Conservation (phyloP, 305 asterid species). For the Rubia tinctorum region DNA sequence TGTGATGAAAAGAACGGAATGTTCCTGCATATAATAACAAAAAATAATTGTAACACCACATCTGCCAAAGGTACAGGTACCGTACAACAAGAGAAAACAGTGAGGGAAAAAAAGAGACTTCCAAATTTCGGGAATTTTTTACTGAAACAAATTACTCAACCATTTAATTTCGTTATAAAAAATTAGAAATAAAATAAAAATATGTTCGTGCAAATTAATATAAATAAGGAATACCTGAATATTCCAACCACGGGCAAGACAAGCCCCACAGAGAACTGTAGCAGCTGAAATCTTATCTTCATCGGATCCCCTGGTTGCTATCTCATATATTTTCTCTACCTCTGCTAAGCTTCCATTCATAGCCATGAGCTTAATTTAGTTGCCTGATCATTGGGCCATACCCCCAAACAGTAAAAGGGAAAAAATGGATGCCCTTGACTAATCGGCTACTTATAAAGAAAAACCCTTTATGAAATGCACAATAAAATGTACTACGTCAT, state of each 20-base stretch:
- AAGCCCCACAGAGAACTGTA: conserved; percentile 88
- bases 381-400: conserved; percentile 33
- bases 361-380: conserved; percentile 67
- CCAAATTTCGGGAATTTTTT: neutral
- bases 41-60: neutral
- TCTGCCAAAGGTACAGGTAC: neutral
- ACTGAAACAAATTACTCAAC: neutral
- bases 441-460: conserved; percentile 23
- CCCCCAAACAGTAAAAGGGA: neutral
- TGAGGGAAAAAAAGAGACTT: neutral
- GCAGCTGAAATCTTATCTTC: conserved; percentile 98
- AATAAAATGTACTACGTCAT: neutral
- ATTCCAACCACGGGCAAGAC: conserved; percentile 97
- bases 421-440: conserved; percentile 30
- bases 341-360: conserved; percentile 95
- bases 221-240: conserved; percentile 62
- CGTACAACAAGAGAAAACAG: conserved; percentile 3
- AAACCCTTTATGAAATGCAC: neutral
- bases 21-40: conserved; percentile 60
- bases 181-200: no score
- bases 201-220: neutral
- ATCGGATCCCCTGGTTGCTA: conserved; percentile 85
- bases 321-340: conserved; percentile 87
- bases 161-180: neutral
- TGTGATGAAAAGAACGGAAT: conserved; percentile 60